Conservation (phyloP, 306 rosid species). For the Carpinus fangiana region DNA sequence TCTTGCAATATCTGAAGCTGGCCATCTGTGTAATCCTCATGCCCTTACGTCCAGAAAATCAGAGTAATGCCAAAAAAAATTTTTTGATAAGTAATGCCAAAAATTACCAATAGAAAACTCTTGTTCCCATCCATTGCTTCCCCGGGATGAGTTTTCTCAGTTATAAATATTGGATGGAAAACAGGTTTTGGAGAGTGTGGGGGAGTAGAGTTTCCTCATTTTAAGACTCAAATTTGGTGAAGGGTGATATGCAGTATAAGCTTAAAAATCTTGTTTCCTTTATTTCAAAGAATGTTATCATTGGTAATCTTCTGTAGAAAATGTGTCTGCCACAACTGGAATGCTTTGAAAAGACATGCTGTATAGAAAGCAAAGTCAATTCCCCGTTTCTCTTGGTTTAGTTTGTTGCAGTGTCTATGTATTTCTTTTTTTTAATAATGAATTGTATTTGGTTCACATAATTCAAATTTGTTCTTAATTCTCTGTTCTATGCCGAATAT, state of each 20-base stretch:
- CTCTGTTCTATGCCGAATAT: neutral
- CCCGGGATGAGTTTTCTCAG: neutral
- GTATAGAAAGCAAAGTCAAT: too few relatives aligned
- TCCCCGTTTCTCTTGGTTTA: neutral
- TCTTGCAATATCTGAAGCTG: neutral
- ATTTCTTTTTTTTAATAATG: too few relatives aligned
- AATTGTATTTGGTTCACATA: neutral
- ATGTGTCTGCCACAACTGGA: neutral
- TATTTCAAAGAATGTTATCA: too few relatives aligned
- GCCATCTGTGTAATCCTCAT: neutral
- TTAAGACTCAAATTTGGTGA: neutral
- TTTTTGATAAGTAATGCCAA: too few relatives aligned
- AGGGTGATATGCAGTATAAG: neutral
- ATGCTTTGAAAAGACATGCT: too few relatives aligned
- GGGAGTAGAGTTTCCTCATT: neutral
- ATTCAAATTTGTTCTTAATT: neutral
- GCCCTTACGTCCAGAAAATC: neutral
- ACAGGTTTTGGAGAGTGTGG: neutral
- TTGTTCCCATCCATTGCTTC: neutral
- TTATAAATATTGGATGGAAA: neutral
- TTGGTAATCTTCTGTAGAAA: neutral
- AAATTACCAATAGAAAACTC: neutral
- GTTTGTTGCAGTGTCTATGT: neutral
- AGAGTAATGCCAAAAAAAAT: neutral
- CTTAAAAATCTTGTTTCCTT: neutral